Evolutionary conservation across 2,329 filamentous ascomycete genomes (phyloP), one percentile per base, ranked within the genome.

Genomic region (Parastagonospora avenae): DNA sequence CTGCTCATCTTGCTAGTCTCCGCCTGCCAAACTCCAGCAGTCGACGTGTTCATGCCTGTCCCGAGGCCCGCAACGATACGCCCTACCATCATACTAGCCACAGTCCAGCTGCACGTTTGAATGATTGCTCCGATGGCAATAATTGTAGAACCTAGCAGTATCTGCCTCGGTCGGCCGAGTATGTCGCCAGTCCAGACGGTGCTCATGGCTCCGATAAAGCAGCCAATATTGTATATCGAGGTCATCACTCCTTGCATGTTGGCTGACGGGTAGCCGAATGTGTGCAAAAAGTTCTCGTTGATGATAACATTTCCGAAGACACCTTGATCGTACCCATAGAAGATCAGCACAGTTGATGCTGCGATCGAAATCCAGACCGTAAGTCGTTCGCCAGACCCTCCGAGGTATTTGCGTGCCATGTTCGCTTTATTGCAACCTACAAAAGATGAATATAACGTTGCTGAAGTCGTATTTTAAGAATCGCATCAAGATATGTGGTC

Each of bases 81-180:
- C 42, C 74, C 61, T 53, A 72, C 68, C 58, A 76, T 70, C 69
- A 76, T 73, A 15, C 66, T 66, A 2, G 69, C 60, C n/a, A 75
- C 72, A 15, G 62, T 66, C 50, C 65, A 72, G 40, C 69, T 68
- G 19, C 67, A 70, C 0, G 72, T 68, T 44, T 75, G 73, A 2
- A 75, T 65, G 14, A 74, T 63, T 6, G 73, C 72, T 12, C 74
- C 72, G 40, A 73, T 61, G 0, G 62, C 70, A 42, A 76, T 75
- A n/a, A 75, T 60, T 2, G 69, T 67, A 8, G 72, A 81, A 11
- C 85, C 85, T 6, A 85, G 76, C 50, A 87, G 79, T 42, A 85
- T 84, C 10, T 79, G 79, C 33, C 81, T 74, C 59, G 78, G 77
- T n/a, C 84, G 77, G 6, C 84, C 84, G 31, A 86, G 77, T 1